Evolutionary conservation across 768 basidiomycete genomes (phyloP).

Genomic region (Suillus subalutaceus): DNA sequence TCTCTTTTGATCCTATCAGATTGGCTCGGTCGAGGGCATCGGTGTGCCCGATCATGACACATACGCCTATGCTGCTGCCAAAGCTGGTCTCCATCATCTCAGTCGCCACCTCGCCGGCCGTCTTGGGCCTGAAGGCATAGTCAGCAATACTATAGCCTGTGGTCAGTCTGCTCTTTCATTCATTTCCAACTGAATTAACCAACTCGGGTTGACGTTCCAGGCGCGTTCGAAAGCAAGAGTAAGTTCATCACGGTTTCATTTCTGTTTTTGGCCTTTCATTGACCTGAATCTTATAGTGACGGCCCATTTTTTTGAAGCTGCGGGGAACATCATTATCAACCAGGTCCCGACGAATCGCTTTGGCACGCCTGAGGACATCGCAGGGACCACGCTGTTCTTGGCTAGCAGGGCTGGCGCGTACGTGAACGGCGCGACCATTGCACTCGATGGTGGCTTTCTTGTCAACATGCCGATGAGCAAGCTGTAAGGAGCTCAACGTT

Average conservation of each 20-base stretch:
- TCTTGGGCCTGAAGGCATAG: conserved; percentile 58
- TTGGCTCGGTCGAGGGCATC: conserved; percentile 63
- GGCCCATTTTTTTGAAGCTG: conserved; percentile 48
- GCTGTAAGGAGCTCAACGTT: conserved; percentile 24
- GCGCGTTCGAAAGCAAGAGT: conserved; percentile 49
- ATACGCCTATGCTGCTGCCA: conserved; percentile 68
- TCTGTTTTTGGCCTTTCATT: conserved; percentile 6
- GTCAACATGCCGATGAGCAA: conserved; percentile 42
- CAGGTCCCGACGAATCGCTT: conserved; percentile 54
- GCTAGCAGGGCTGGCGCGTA: conserved; percentile 61
- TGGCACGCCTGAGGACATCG: conserved; percentile 66
- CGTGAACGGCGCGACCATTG: conserved; percentile 65
- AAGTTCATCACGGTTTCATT: conserved; percentile 12
- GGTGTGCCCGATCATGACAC: conserved; percentile 59
- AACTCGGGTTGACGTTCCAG: conserved; percentile 14
- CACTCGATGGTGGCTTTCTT: conserved; percentile 61
- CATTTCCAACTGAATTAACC: background rate
- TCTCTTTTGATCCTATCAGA: conserved; percentile 37
- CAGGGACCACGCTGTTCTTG: conserved; percentile 63
- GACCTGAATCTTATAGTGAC: conserved; percentile 46
- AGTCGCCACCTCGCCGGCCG: conserved; percentile 59
- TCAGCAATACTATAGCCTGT: conserved; percentile 66
- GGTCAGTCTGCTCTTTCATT: conserved; percentile 35
- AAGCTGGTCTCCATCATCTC: conserved; percentile 62
- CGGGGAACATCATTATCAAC: conserved; percentile 46